A percentile compares a stretch with the other conserved stretches of the same genome.
Evolutionary conservation across 495 filamentous ascomycete species (phyloP).

Genomic region (Mytilinidion resinicola): DNA sequence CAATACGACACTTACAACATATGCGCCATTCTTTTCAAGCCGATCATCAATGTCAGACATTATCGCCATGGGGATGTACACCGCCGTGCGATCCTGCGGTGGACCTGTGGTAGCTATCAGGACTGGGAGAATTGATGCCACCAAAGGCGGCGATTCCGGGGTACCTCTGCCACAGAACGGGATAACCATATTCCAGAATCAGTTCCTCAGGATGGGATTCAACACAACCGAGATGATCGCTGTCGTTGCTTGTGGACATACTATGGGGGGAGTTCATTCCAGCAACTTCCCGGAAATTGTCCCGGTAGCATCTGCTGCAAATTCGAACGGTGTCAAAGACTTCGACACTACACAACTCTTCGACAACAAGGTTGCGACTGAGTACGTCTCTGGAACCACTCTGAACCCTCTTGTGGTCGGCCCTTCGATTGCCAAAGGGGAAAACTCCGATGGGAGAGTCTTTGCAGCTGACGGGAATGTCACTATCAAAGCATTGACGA

Average conservation of each 20-base stretch:
- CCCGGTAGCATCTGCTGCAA: conserved; percentile 35
- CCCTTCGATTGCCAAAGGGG: conserved; percentile 32
- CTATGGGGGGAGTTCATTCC: conserved; percentile 55
- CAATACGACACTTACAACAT: conserved; percentile 49
- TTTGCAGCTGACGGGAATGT: conserved; percentile 52
- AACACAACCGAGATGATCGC: conserved; percentile 52
- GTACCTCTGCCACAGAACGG: conserved; percentile 56
- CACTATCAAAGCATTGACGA: conserved; percentile 46
- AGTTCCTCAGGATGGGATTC: conserved; percentile 56
- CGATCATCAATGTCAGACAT: conserved; percentile 50
- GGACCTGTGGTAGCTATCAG: conserved; percentile 51
- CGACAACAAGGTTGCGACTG: conserved; percentile 51
- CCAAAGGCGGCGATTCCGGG: conserved; percentile 42
- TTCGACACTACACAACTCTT: conserved; percentile 46
- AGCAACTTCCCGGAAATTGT: conserved; percentile 50
- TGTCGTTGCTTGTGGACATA: conserved; percentile 56
- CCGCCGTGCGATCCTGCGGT: conserved; percentile 52
- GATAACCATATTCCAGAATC: conserved; percentile 44
- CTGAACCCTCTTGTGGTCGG: conserved; percentile 46
- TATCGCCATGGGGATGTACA: conserved; percentile 53
- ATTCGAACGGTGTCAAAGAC: conserved; percentile 40
- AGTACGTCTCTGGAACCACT: conserved; percentile 51
- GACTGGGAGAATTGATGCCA: conserved; percentile 51
- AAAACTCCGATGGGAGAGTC: conserved; percentile 51
- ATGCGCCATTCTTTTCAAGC: conserved; percentile 47